Percentiles rank a stretch among this genome's conserved stretches.
Evolutionary conservation across 139 green algal genomes (phyloP).

Genomic region (Tetradesmus lagerheimii): DNA sequence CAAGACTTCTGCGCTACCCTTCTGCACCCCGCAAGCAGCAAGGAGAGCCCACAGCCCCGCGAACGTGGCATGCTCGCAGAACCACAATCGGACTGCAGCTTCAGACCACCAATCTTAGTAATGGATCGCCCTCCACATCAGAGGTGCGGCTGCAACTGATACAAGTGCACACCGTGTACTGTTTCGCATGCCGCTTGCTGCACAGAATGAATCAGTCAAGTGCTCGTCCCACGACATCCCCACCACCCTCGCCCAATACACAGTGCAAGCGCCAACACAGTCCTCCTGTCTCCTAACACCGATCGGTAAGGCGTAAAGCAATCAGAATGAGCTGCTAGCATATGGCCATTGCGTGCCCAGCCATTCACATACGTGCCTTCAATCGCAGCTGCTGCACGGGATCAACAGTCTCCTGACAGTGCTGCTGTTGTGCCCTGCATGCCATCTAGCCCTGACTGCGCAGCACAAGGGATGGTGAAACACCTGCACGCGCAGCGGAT

Average conservation of each 20-base stretch:
- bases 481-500: background rate
- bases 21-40: background rate
- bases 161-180: background rate
- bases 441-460: background rate
- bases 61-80: background rate
- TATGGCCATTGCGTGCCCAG: background rate
- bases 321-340: background rate
- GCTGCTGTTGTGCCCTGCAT: background rate
- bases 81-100: background rate
- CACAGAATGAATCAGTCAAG: background rate
- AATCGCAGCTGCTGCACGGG: background rate
- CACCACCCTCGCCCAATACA: background rate
- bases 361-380: background rate
- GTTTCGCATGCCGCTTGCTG: background rate
- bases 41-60: background rate
- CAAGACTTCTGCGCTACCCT: background rate
- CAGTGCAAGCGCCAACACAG: background rate
- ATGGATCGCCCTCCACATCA: background rate
- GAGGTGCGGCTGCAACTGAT: background rate
- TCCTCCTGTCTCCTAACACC: background rate
- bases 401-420: background rate
- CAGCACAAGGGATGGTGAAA: background rate
- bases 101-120: background rate
- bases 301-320: background rate
- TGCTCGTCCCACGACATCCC: background rate